A percentile compares a stretch with the other conserved stretches of the same genome.
These are phyloP conservation scores for Lathyrus oleraceus DNA, from an alignment of 306 rosid species.

Conservation along the genomic window DNA sequence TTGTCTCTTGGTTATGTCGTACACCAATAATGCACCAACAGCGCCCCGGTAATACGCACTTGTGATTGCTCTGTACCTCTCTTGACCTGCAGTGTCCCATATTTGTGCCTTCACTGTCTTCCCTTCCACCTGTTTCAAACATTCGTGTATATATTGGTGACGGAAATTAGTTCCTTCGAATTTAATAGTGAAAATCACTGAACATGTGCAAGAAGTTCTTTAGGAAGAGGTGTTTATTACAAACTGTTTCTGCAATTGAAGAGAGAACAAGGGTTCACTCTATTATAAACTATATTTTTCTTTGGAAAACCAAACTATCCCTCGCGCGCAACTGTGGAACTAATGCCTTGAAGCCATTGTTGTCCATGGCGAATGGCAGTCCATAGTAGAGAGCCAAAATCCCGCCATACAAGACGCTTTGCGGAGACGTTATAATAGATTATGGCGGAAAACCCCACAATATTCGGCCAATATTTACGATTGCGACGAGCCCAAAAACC, in stretches of 20 bases:
- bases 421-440: too few species aligned
- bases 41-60: constrained; percentile 89
- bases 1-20: constrained; percentile 76
- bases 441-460: too few species aligned
- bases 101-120: constrained; percentile 84
- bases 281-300: background rate
- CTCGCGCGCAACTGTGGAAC: too few species aligned
- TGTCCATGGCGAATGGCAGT: background rate
- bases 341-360: too few species aligned
- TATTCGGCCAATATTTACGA: too few species aligned
- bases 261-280: background rate
- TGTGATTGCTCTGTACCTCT: constrained; percentile 76
- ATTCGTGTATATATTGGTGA: background rate
- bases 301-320: too few species aligned
- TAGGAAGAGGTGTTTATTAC: background rate
- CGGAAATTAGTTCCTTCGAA: background rate
- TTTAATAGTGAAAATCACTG: background rate
- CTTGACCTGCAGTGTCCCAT: constrained; percentile 92
- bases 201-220: background rate
- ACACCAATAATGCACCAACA: constrained; percentile 71
- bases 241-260: background rate
- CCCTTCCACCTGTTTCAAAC: constrained; percentile 61
- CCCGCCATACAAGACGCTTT: too few species aligned
- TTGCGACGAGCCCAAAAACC: too few species aligned
- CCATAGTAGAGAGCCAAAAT: too few species aligned